phyloP scores from a whole-genome alignment of 352 stramenopile genomes.

The Phytopythium sindhum region DNA sequence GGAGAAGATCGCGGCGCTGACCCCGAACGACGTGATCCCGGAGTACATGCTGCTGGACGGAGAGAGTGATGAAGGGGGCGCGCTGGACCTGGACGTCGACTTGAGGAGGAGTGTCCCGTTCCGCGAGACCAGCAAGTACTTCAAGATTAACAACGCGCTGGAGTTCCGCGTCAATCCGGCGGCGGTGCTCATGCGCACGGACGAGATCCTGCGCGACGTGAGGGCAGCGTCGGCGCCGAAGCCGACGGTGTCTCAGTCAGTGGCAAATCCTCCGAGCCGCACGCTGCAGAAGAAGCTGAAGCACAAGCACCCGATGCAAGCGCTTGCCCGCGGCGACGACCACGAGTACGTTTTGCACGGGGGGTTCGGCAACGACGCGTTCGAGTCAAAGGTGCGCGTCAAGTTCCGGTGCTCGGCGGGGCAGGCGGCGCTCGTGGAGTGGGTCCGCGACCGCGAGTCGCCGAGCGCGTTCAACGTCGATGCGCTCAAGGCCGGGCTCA shows the following conservation, averaged over 20 bases:
- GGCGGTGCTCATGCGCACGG: slow-evolving; percentile 27
- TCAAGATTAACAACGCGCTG: slow-evolving; percentile 30
- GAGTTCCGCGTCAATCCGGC: slow-evolving; percentile 51
- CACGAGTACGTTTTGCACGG: slow-evolving; percentile 36
- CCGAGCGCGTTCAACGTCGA: slow-evolving; percentile 22
- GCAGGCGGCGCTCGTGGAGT: slow-evolving; percentile 51
- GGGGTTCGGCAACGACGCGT: slow-evolving; percentile 23
- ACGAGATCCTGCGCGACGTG: slow-evolving; percentile 28
- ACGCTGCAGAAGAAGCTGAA: slow-evolving; percentile 40
- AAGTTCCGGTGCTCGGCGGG: slow-evolving; percentile 47
- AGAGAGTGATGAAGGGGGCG: slow-evolving; percentile 5
- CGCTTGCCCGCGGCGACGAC: slow-evolving; percentile 4
- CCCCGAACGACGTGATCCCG: slow-evolving; percentile 27
- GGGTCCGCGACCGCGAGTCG: slow-evolving; percentile 35
- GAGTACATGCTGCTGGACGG: slow-evolving; percentile 24
- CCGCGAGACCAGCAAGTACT: slow-evolving; percentile 11
- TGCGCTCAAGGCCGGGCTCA: slow-evolving; percentile 15
- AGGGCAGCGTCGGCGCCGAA: neutral
- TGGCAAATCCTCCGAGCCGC: slow-evolving; percentile 12
- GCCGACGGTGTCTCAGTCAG: neutral
- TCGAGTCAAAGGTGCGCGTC: slow-evolving; percentile 32
- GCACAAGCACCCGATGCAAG: slow-evolving; percentile 12
- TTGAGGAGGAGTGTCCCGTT: neutral
- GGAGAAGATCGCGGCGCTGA: slow-evolving; percentile 13
- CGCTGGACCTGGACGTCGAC: neutral